Conservation (phyloP, 1,139 yeast species). For the Lodderomyces parapsilosis region DNA sequence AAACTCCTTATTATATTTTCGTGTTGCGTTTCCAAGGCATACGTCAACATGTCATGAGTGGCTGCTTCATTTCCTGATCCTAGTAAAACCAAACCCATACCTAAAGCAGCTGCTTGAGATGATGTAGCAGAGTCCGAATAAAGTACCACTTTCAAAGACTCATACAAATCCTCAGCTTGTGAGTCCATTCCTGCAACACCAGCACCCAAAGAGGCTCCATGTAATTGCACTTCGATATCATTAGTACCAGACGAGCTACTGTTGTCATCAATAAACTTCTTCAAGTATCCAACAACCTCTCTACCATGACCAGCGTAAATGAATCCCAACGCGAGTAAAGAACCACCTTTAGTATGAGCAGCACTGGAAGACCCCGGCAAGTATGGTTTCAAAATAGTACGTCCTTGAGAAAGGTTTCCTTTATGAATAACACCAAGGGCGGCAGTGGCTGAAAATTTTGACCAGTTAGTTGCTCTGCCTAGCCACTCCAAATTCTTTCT, state of each 20-base stretch:
- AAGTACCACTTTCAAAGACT: conserved; percentile 78
- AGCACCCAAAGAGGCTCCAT: conserved; percentile 93
- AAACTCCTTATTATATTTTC: conserved; percentile 92
- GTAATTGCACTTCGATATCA: conserved; percentile 83
- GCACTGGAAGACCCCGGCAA: conserved; percentile 82
- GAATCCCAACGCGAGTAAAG: conserved; percentile 88
- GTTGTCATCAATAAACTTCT: conserved; percentile 69
- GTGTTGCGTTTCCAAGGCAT: conserved; percentile 95
- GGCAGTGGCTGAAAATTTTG: conserved; percentile 96
- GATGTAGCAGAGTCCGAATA: conserved; percentile 92
- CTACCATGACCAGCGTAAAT: conserved; percentile 96
- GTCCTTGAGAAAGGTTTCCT: conserved; percentile 91
- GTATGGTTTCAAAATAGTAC: conserved; percentile 83
- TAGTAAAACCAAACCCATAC: conserved; percentile 94
- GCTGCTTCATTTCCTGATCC: conserved; percentile 84
- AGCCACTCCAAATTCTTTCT: conserved; percentile 92
- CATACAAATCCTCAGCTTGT: conserved; percentile 70
- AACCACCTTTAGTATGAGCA: conserved; percentile 93
- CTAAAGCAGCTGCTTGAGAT: conserved; percentile 95
- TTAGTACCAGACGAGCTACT: conserved; percentile 65
- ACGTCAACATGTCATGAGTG: conserved; percentile 79
- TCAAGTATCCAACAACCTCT: conserved; percentile 79
- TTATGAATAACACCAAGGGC: conserved; percentile 97
- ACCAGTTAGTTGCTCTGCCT: conserved; percentile 97
- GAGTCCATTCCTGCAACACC: conserved; percentile 99